Percentiles rank a stretch among this genome's conserved stretches.
Conservation (phyloP, 176 grass and related monocot genomes). For the Coix lacrymajobi region DNA sequence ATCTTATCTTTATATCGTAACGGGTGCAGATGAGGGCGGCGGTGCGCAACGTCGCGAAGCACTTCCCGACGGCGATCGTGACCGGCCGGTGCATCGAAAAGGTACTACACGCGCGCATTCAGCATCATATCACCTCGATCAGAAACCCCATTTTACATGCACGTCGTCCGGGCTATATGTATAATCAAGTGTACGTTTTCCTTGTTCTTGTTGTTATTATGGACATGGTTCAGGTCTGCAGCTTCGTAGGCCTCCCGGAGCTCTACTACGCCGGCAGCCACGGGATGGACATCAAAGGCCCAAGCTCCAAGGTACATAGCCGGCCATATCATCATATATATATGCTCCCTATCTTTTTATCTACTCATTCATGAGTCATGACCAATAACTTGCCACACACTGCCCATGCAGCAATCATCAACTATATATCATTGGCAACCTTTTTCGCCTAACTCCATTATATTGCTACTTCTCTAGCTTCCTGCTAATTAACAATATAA, state of each 20-base stretch:
- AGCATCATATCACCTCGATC: neutral
- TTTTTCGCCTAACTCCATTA: constrained; percentile 16
- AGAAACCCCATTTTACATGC: neutral
- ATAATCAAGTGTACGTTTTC: neutral
- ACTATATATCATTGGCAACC: neutral
- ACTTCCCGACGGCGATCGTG: constrained; percentile 83
- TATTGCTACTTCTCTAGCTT: neutral
- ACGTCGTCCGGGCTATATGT: neutral
- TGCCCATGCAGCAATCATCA: neutral
- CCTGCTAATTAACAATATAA: neutral
- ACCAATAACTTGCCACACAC: neutral
- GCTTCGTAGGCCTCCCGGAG: constrained; percentile 72
- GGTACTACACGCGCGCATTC: constrained; percentile 31
- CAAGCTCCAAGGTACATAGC: constrained; percentile 44
- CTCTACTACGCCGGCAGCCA: constrained; percentile 96
- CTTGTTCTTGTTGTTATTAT: neutral
- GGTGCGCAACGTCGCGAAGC: constrained; percentile 52
- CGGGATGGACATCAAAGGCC: constrained; percentile 98
- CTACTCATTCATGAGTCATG: neutral
- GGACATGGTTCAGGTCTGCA: constrained; percentile 44
- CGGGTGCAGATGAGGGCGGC: constrained; percentile 66
- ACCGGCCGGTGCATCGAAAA: constrained; percentile 83
- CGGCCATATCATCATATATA: neutral
- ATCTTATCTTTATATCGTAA: no score
- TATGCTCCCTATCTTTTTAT: neutral